These are phyloP conservation scores for Neospermospora avenae DNA, from an alignment of 2,329 filamentous ascomycete genomes.

Conservation along the genomic window DNA sequence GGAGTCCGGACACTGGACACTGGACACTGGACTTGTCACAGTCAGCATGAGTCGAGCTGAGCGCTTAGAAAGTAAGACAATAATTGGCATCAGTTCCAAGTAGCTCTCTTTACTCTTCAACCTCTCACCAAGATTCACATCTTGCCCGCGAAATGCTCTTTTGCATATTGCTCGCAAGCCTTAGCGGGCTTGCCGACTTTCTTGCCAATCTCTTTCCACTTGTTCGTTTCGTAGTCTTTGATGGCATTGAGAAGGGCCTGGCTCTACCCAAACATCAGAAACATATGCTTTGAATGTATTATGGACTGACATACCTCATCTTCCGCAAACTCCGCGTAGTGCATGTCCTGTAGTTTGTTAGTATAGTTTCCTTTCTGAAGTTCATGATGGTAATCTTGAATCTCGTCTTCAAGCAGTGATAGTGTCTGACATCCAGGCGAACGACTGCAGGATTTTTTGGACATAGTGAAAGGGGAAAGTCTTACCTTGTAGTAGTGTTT, in stretches of 20 bases:
- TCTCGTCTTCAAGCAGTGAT: neutral
- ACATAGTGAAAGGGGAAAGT: neutral
- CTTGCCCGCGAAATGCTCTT: conserved; percentile 70
- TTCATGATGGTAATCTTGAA: neutral
- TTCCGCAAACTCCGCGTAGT: conserved; percentile 97
- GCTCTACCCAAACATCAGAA: conserved; percentile 34
- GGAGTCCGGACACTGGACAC: too few relatives aligned
- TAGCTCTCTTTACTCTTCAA: neutral
- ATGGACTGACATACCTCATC: conserved; percentile 67
- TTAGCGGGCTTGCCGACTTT: conserved; percentile 98
- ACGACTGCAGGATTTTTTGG: neutral
- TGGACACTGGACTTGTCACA: neutral
- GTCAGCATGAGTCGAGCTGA: neutral
- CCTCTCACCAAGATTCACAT: conserved; percentile 20
- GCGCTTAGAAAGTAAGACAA: neutral
- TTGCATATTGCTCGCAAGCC: conserved; percentile 91
- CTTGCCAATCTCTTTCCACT: conserved; percentile 96
- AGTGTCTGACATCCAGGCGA: neutral
- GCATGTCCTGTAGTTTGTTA: conserved; percentile 73
- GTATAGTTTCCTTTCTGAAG: neutral
- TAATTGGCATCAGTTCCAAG: neutral
- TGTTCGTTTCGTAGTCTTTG: conserved; percentile 97
- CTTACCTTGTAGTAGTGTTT: conserved; percentile 98
- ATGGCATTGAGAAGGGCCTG: conserved; percentile 81
- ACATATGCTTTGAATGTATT: neutral